A percentile compares a stretch with the other conserved stretches of the same genome.
Evolutionary conservation across 2,329 filamentous ascomycete species (phyloP).

Genomic region (Pseudocercospora vitis): DNA sequence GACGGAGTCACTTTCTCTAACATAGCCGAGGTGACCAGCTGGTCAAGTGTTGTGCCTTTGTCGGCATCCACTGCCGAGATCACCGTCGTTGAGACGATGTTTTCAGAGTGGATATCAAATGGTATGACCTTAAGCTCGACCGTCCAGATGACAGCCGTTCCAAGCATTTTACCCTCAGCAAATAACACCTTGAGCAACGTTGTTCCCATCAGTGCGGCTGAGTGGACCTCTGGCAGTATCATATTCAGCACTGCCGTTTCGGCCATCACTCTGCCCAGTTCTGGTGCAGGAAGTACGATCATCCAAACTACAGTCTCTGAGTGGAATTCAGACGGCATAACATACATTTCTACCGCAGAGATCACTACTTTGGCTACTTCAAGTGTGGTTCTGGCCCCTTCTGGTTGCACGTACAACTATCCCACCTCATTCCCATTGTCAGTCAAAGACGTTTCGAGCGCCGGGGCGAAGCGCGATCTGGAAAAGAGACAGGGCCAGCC

Average conservation of each 20-base stretch:
- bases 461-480: not conserved
- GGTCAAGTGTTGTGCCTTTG: not conserved
- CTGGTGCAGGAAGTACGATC: constrained; percentile 2
- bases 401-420: not conserved
- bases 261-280: constrained; percentile 4
- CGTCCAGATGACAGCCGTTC: too few species aligned
- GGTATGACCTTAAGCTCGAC: constrained; percentile 9
- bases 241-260: constrained; percentile 7
- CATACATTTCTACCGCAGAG: constrained; percentile 7
- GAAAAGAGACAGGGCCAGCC: not conserved
- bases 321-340: constrained; percentile 10
- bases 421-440: not conserved
- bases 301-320: not conserved
- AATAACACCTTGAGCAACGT: too few species aligned
- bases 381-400: not conserved
- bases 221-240: constrained; percentile 10
- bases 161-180: too few species aligned
- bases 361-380: not conserved
- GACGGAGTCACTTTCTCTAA: not conserved
- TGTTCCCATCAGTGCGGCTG: too few species aligned
- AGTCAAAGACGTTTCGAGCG: not conserved
- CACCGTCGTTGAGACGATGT: constrained; percentile 7
- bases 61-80: not conserved
- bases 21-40: not conserved
- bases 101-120: constrained; percentile 4